Evolutionary conservation across 495 filamentous ascomycete species (phyloP), one percentile per base, ranked within the genome.

Genomic region (Aspergillus hancockii): DNA sequence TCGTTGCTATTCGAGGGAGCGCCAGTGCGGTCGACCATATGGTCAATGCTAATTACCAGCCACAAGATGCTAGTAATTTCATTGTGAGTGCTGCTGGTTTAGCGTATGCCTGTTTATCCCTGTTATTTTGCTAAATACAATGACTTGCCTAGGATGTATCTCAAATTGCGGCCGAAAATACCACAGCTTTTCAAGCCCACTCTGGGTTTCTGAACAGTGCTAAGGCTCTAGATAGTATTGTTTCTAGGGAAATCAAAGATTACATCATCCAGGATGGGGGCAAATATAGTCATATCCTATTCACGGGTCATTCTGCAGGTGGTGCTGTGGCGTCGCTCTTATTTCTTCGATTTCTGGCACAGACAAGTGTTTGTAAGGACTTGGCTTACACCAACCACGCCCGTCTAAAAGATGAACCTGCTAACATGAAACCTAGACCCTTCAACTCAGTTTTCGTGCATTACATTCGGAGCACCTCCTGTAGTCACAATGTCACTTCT

Each of bases 281-380:
- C 3, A n/a, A 8, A 43, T 18, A n/a, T 19, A 8, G 19, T 18
- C 49, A 57, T 50, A 13, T 59, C 8, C 49, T 59, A 7, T 59
- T 59, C 18, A 47, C 36, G 4, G 49, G 49, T 22, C 57, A 59
- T 32, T 53, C 36, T 0, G 49, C 57, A 1, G 57, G 49, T 23
- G 57, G 57, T 16, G 57, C 57, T 14, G 57, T 59, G 8, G 57
- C 49, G n/a, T 59, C 49, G 4, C 36, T 59, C 9, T 40, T 59
- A 6, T 52, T 53, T 21, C 55, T 57, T 32, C 55, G 34, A n/a
- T 51, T 28, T 50, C 19, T 51, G 5, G 38, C 46, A 41, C 31
- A 40, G 16, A n/a, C 19, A 43, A 38, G 14, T 13, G 4, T 21
- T 22, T 41, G 38, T 41, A 41, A 18, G 14, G n/a, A 14, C 38